Evolutionary conservation across 805 yeast species (phyloP).

Genomic region (Candida maltosa): DNA sequence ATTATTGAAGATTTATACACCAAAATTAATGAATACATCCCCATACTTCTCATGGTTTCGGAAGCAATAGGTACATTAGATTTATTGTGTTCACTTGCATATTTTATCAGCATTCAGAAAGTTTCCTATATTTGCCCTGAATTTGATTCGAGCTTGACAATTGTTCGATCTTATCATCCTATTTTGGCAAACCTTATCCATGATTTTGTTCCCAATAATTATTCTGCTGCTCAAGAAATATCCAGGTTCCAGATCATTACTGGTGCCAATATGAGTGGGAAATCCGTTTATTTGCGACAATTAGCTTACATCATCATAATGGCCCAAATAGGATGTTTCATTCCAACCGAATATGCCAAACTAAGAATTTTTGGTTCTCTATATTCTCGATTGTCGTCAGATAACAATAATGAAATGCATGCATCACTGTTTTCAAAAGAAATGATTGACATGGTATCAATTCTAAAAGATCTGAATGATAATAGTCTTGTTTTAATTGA

Average conservation of each 20-base stretch:
- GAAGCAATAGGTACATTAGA: constrained; percentile 25
- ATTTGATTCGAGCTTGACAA: constrained; percentile 25
- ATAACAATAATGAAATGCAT: constrained; percentile 22
- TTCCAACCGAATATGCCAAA: constrained; percentile 43
- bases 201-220: constrained; percentile 36
- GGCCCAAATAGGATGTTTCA: constrained; percentile 57
- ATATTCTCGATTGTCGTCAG: constrained; percentile 37
- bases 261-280: constrained; percentile 65
- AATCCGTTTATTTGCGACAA: constrained; percentile 54
- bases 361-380: constrained; percentile 37
- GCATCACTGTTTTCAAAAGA: constrained; percentile 45
- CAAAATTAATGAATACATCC: constrained; percentile 2
- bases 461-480: constrained; percentile 30
- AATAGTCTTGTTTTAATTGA: constrained; percentile 45
- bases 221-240: constrained; percentile 25
- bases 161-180: constrained; percentile 41
- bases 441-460: constrained; percentile 46
- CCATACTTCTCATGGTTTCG: constrained; percentile 9
- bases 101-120: constrained; percentile 12
- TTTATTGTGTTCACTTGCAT: constrained; percentile 27
- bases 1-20: constrained; percentile 20
- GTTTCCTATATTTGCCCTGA: constrained; percentile 28
- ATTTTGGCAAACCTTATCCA: constrained; percentile 26
- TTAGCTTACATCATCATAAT: constrained; percentile 46
- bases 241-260: constrained; percentile 49